A percentile compares a stretch with the other conserved stretches of the same genome.
These are phyloP conservation scores for Phanerochaete carnosa DNA, from an alignment of 768 basidiomycete genomes.

Conservation along the genomic window DNA sequence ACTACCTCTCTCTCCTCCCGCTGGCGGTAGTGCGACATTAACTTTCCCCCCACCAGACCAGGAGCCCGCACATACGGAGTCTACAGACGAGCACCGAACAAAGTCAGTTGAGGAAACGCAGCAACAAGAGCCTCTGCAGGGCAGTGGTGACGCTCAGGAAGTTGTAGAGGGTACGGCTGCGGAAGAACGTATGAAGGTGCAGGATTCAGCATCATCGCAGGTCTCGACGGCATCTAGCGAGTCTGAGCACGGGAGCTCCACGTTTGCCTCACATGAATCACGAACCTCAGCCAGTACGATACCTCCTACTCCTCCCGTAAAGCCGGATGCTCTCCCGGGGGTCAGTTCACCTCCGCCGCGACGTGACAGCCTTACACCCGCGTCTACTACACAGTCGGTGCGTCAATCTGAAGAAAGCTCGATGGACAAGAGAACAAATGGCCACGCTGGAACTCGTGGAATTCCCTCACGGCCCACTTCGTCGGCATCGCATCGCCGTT, in stretches of 20 bases:
- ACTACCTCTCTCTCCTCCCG: conserved; percentile 24
- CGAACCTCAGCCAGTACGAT: background rate
- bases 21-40: conserved; percentile 13
- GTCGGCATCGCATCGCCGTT: conserved; percentile 29
- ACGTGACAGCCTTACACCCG: conserved; percentile 19
- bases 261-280: background rate
- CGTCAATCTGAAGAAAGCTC: conserved; percentile 9
- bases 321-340: conserved; percentile 11
- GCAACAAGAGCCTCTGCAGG: background rate
- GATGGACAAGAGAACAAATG: conserved; percentile 16
- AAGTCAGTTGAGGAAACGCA: background rate
- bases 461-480: conserved; percentile 21
- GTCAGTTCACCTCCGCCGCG: conserved; percentile 19
- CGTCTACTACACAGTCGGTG: conserved; percentile 8
- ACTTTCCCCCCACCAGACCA: background rate
- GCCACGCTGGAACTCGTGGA: conserved; percentile 10
- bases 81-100: conserved; percentile 18
- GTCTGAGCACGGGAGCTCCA: background rate
- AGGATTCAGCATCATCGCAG: conserved; percentile 1
- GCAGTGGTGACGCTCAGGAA: background rate
- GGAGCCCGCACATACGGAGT: conserved; percentile 9
- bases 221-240: conserved; percentile 2
- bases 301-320: conserved; percentile 24
- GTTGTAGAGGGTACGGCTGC: background rate
- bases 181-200: background rate